Base-by-base conservation (phyloP, 805 yeast genomes). In the Wickerhamiella parazyma region DNA sequence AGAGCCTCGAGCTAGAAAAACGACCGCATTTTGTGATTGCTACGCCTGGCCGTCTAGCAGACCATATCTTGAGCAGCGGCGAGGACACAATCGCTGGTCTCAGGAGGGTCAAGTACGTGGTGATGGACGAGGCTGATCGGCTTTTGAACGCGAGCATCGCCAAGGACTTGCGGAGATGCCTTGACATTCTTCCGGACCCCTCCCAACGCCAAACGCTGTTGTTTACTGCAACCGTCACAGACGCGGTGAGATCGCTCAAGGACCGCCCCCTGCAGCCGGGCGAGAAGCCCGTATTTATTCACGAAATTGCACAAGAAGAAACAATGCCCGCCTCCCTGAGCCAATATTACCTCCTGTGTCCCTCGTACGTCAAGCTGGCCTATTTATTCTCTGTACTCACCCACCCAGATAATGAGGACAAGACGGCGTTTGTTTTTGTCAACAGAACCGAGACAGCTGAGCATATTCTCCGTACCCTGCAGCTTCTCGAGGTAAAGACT, bases 161-260 rank as follows among this genome's bases (percentile, higher is more conserved):
- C 8, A 71, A 75, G 26, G 94, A 89, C 61, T 66, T 91, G 47
- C 72, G 72, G 39, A 70, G 73, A 18, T 85, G 95, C 55, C 72
- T 89, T 54, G 66, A 68, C 5, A 73, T 76, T 0, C 62, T 91
- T 31, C 95, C 98, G 0, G 64, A 72, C 1, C 67, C 93, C 2
- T 69, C 68, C 3, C 67, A 73, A 45, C 73, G 98, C 54, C 97
- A 89, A 61, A 91, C 96, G 0, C 65, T 89, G 34, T 63, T 91
- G 31, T 91, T 91, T 63, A 91, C 98, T 0, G 98, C 98, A 9
- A 91, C 98, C 0, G 82, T 91, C 14, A 89, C 97, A 0, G 95
- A 86, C 55, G 79, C 94, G 1, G 96, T 91, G 2, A 68, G 93
- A 49, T 71, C 84, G 0, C 67, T 91, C 46, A 80, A 80, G 49